A percentile compares a stretch with the other conserved stretches of the same genome.
These are phyloP conservation scores for Starmerella sirachaensis DNA, from an alignment of 805 yeast species.

Conservation along the genomic window DNA sequence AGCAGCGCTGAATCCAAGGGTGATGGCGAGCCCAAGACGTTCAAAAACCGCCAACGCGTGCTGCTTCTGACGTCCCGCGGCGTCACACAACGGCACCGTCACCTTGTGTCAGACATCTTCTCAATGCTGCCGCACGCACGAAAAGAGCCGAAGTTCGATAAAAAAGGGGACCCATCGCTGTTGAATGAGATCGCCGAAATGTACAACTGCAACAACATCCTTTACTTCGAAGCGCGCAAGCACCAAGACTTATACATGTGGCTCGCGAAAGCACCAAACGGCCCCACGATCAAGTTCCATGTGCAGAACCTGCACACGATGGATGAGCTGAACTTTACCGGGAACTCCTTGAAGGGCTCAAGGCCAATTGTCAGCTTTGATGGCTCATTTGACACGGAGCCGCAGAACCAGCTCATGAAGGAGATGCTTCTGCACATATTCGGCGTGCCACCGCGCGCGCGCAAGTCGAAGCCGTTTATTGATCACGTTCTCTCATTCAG, in stretches of 20 bases:
- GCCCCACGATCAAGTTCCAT: conserved; percentile 90
- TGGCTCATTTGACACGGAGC: conserved; percentile 52
- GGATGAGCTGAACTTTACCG: conserved; percentile 92
- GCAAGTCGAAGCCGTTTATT: conserved; percentile 86
- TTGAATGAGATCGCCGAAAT: conserved; percentile 92
- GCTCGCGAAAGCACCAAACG: conserved; percentile 94
- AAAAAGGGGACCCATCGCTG: conserved; percentile 76
- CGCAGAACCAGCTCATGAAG: conserved; percentile 64
- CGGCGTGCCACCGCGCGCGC: conserved; percentile 90
- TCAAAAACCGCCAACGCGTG: conserved; percentile 77
- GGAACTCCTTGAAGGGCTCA: conserved; percentile 90
- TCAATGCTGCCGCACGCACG: conserved; percentile 83
- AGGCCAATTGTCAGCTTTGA: conserved; percentile 90
- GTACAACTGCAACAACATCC: conserved; percentile 89
- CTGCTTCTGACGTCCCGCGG: conserved; percentile 89
- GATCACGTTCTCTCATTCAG: conserved; percentile 93
- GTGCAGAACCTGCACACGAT: conserved; percentile 90
- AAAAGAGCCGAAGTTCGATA: conserved; percentile 91
- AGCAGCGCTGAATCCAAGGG: conserved; percentile 16
- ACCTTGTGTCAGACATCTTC: conserved; percentile 69
- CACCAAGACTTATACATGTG: conserved; percentile 91
- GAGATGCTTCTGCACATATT: conserved; percentile 72
- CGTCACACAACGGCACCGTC: conserved; percentile 88
- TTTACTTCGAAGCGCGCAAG: conserved; percentile 91
- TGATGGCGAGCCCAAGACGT: conserved; percentile 23